phyloP scores from a whole-genome alignment of 768 basidiomycete genomes.

The Postia placenta region DNA sequence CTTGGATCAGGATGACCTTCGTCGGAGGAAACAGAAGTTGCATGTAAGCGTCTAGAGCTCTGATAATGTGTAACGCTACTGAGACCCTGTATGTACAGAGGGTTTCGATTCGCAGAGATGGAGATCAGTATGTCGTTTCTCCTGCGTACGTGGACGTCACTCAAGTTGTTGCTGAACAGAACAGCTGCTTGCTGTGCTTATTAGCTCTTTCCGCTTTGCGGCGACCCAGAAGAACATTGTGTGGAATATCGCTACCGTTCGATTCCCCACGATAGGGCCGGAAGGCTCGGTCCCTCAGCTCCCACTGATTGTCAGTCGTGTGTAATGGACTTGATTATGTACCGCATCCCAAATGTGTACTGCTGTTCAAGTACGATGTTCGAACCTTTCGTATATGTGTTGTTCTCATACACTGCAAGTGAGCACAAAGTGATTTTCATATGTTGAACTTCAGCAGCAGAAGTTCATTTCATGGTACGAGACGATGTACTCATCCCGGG shows the following conservation, averaged over 20 bases:
- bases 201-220: background rate
- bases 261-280: background rate
- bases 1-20: slow-evolving; percentile 18
- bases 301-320: background rate
- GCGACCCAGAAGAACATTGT: background rate
- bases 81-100: background rate
- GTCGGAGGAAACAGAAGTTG: slow-evolving; percentile 17
- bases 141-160: background rate
- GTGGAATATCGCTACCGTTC: background rate
- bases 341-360: no score
- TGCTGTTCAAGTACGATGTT: no score
- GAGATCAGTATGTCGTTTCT: background rate
- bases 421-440: no score
- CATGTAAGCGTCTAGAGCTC: slow-evolving; percentile 12
- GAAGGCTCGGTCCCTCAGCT: background rate
- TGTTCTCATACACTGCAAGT: no score
- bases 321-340: no score
- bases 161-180: background rate
- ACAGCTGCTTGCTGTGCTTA: background rate
- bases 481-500: no score
- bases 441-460: no score
- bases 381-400: no score
- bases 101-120: background rate
- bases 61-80: background rate
- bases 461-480: no score